These are phyloP conservation scores for Colletotrichum sp. DNA, from an alignment of 2,329 filamentous ascomycete species.

Conservation along the genomic window DNA sequence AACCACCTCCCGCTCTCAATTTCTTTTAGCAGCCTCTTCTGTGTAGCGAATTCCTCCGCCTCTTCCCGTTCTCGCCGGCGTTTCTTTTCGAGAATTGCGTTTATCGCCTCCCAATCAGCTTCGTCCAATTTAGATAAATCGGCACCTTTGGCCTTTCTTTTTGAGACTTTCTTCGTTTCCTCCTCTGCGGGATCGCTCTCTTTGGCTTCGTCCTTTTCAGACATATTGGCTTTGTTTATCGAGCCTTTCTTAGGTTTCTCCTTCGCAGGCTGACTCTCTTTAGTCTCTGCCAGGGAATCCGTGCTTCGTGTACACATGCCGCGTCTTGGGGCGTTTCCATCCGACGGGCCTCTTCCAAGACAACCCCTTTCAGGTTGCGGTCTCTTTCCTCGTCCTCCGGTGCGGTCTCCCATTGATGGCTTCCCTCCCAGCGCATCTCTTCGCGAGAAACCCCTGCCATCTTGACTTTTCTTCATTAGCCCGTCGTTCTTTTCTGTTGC, in stretches of 20 bases:
- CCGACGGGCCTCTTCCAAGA: background rate
- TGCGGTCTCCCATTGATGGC: background rate
- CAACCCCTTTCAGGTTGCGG: background rate
- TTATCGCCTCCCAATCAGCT: background rate
- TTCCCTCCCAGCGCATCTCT: background rate
- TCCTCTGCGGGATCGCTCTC: background rate
- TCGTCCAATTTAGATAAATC: background rate
- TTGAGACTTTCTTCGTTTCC: background rate
- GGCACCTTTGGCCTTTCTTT: background rate
- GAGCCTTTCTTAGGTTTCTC: background rate
- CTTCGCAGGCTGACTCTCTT: background rate
- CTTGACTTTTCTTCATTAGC: background rate
- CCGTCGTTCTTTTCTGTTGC: background rate
- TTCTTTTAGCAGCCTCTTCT: background rate
- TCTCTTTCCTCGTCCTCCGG: background rate
- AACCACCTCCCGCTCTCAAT: background rate
- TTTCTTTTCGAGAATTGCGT: background rate
- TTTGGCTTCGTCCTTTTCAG: background rate
- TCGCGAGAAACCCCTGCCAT: background rate
- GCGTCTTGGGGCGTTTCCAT: background rate
- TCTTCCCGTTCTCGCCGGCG: background rate
- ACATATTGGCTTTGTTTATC: background rate
- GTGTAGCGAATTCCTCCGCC: background rate
- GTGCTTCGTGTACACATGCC: background rate
- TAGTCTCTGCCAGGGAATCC: background rate